Percentiles rank a stretch among this genome's conserved stretches.
Evolutionary conservation across 768 basidiomycete genomes (phyloP).

Genomic region (Boletus sp.): DNA sequence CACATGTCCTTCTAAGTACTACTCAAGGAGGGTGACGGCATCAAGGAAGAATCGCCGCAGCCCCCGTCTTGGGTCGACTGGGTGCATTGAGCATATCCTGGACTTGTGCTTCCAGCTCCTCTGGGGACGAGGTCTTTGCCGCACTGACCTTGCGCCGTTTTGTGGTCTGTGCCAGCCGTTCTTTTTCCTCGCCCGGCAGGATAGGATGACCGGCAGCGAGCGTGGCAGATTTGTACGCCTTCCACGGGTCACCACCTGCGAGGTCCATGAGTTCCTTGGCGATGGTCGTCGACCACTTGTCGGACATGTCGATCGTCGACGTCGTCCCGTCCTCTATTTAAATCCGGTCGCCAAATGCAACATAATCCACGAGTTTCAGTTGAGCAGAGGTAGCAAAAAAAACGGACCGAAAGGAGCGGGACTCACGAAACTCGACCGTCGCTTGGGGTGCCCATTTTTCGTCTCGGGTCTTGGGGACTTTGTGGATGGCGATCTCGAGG

Average conservation of each 20-base stretch:
- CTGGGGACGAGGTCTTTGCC: constrained; percentile 13
- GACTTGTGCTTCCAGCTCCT: constrained; percentile 24
- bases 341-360: not conserved
- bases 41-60: constrained; percentile 39
- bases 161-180: constrained; percentile 16
- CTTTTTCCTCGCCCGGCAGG: constrained; percentile 42
- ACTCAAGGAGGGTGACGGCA: not conserved
- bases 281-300: constrained; percentile 68
- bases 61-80: constrained; percentile 35
- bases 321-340: constrained; percentile 47
- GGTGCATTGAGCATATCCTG: constrained; percentile 31
- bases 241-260: constrained; percentile 60
- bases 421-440: constrained; percentile 62
- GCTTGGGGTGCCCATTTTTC: constrained; percentile 63
- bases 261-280: constrained; percentile 67
- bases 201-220: constrained; percentile 46
- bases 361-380: not conserved
- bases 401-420: not conserved
- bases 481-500: constrained; percentile 57
- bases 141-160: constrained; percentile 8
- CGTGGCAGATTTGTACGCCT: constrained; percentile 48
- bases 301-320: constrained; percentile 50
- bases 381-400: not conserved
- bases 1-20: not conserved
- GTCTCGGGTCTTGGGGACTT: constrained; percentile 46